Base-by-base conservation (phyloP, 2,329 filamentous ascomycete genomes). In the Calonectria ilicicola region DNA sequence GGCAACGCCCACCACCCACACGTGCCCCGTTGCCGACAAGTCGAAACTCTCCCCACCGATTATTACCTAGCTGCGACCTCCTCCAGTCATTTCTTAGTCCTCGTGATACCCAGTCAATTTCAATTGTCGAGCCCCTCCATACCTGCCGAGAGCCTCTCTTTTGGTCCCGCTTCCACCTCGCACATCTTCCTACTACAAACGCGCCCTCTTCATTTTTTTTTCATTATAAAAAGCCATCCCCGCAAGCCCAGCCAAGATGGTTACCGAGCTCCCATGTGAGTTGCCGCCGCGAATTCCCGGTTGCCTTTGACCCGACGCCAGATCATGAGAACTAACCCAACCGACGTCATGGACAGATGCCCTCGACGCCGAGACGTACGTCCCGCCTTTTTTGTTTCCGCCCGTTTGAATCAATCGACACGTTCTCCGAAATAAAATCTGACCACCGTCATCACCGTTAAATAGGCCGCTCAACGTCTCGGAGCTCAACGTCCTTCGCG, bases 311-410 rank as follows among this genome's bases (percentile, higher is more conserved):
- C 60, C 72, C 38, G 47, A 46, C 14, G 19, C 29, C 26, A 58
- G 27, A 56, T 47, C 44, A 63, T 51, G 26, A 60, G 53, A 67
- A 65, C 75, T 79, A n/a, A 79, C 66, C 23, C 67, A 44, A 32
- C 21, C 49, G 23, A 44, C 17, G 71, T 26, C 32, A 17, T 51
- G 26, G 23, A 32, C 71, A 98, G 97, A 98, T 89, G 97, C 97
- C 81, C 95, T 97, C 78, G 97, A 99, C 87, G 97, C 97, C 80
- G 97, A 99, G 88, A 98, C 94, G 94, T 96, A 81, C 81, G 89
- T 85, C 51, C 44, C 51, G 42, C n/a, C 26, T 56, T 14, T 32
- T 23, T 49, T 15, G 63, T 26, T 44, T 29, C 47, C 56, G 65
- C 47, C 17, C 53, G 5, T 12, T 42, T 5, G 9, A 9, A 17